Evolutionary conservation across 352 stramenopile genomes (phyloP).

Genomic region (Globisporangium nagaii): DNA sequence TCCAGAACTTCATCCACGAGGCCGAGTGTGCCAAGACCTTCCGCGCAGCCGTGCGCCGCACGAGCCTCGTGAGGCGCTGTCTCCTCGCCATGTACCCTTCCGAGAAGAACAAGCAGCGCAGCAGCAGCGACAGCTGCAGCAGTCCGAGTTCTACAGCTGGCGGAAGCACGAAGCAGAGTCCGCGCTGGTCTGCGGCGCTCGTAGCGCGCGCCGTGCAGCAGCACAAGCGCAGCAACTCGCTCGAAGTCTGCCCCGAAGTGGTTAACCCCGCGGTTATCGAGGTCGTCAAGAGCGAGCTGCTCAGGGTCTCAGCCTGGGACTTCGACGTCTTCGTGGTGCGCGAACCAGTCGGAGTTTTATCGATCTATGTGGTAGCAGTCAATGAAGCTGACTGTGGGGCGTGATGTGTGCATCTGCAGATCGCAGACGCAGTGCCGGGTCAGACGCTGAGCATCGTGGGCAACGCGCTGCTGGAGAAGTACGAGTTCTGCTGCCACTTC

Average conservation of each 20-base stretch:
- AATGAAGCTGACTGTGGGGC: neutral
- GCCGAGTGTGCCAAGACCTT: slow-evolving; percentile 65
- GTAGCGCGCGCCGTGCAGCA: slow-evolving; percentile 18
- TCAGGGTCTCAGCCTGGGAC: slow-evolving; percentile 52
- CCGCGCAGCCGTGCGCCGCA: slow-evolving; percentile 55
- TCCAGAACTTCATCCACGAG: slow-evolving; percentile 83
- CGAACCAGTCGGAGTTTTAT: no score
- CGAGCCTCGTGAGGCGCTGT: slow-evolving; percentile 67
- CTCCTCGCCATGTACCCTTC: slow-evolving; percentile 65
- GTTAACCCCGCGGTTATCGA: slow-evolving; percentile 35
- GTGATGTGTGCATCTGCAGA: slow-evolving; percentile 10
- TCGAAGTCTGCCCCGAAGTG: slow-evolving; percentile 59
- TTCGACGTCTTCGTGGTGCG: slow-evolving; percentile 68
- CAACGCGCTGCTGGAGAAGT: slow-evolving; percentile 69
- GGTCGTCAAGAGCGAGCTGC: slow-evolving; percentile 45
- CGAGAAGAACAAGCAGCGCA: slow-evolving; percentile 23
- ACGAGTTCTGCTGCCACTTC: slow-evolving; percentile 61
- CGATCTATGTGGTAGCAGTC: neutral
- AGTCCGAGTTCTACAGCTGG: no score
- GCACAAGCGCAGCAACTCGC: slow-evolving; percentile 21
- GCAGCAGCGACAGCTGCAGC: slow-evolving; percentile 1
- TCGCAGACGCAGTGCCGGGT: slow-evolving; percentile 41
- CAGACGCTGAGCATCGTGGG: slow-evolving; percentile 67
- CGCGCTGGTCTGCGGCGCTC: slow-evolving; percentile 33
- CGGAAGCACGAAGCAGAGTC: slow-evolving; percentile 20